A percentile compares a stretch with the other conserved stretches of the same genome.
Evolutionary conservation across 2,329 filamentous ascomycete species (phyloP).

Genomic region (Clarireedia paspali): DNA sequence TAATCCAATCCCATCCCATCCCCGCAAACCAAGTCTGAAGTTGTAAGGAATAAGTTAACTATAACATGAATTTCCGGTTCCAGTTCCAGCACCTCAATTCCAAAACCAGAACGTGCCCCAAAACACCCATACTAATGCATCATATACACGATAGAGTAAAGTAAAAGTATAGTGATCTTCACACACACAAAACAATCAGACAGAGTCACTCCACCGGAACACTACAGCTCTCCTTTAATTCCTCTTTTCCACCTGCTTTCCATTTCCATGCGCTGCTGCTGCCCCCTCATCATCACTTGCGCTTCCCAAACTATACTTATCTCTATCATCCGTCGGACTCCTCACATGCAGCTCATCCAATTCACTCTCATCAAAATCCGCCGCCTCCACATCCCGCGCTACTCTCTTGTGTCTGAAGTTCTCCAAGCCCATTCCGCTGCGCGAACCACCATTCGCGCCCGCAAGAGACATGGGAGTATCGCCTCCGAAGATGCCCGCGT

Average conservation of each 20-base stretch:
- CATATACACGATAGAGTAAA: not conserved
- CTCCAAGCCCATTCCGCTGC: conserved; percentile 35
- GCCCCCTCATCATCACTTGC: conserved; percentile 45
- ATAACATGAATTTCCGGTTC: not conserved
- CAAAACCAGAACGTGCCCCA: not conserved
- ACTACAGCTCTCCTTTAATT: conserved; percentile 10
- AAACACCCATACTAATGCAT: not conserved
- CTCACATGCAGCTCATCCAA: conserved; percentile 49
- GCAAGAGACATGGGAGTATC: conserved; percentile 26
- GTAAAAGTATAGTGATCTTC: not conserved
- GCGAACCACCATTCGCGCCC: conserved; percentile 18
- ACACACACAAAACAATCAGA: no score
- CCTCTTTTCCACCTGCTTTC: conserved; percentile 10
- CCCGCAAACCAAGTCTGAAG: not conserved
- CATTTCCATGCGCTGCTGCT: conserved; percentile 20
- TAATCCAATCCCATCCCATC: not conserved
- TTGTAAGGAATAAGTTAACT: not conserved
- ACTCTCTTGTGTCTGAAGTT: conserved; percentile 40
- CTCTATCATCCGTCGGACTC: conserved; percentile 30
- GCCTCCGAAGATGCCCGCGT: conserved; percentile 36
- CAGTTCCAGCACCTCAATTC: not conserved
- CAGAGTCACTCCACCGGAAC: not conserved
- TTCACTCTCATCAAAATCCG: conserved; percentile 59
- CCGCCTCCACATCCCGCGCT: conserved; percentile 51
- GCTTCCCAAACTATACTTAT: conserved; percentile 49